phyloP scores from a whole-genome alignment of 306 rosid species.

The Quercus glauca region DNA sequence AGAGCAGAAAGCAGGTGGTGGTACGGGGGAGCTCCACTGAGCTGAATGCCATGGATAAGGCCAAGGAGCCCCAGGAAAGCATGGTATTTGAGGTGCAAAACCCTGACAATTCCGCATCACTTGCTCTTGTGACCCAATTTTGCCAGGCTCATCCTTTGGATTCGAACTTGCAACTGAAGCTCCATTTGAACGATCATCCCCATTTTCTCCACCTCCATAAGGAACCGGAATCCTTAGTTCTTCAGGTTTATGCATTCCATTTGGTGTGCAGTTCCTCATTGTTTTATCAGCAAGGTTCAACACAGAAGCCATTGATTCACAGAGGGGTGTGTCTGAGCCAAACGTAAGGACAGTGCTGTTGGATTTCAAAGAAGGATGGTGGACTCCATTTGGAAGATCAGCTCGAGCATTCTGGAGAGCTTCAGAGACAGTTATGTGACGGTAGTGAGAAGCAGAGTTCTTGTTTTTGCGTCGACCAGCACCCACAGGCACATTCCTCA shows the following conservation, averaged over 20 bases:
- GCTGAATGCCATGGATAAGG: conserved; percentile 56
- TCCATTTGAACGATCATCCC: conserved; percentile 45
- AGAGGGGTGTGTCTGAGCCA: conserved; percentile 60
- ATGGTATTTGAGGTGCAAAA: conserved; percentile 50
- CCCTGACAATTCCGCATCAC: conserved; percentile 27
- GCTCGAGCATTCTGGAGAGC: conserved; percentile 37
- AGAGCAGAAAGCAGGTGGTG: conserved; percentile 54
- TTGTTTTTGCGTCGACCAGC: conserved; percentile 95
- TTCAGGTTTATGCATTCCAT: conserved; percentile 41
- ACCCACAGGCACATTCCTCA: conserved; percentile 78
- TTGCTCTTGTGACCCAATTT: conserved; percentile 37
- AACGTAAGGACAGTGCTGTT: conserved; percentile 52
- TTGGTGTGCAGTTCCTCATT: conserved; percentile 26
- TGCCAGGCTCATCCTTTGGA: conserved; percentile 41
- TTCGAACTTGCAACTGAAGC: conserved; percentile 51
- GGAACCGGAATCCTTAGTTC: conserved; percentile 26
- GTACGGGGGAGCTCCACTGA: conserved; percentile 48
- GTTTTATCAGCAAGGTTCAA: conserved; percentile 49
- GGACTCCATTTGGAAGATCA: conserved; percentile 34
- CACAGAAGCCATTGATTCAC: conserved; percentile 61
- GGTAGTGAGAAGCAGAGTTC: conserved; percentile 42
- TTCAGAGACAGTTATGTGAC: conserved; percentile 46
- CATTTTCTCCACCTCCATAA: conserved; percentile 31
- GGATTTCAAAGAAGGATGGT: conserved; percentile 38
- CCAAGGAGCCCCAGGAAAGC: conserved; percentile 53